A percentile compares a stretch with the other conserved stretches of the same genome.
Conservation (phyloP, 257 asterid species). For the Nicotiana tomentosiformis region DNA sequence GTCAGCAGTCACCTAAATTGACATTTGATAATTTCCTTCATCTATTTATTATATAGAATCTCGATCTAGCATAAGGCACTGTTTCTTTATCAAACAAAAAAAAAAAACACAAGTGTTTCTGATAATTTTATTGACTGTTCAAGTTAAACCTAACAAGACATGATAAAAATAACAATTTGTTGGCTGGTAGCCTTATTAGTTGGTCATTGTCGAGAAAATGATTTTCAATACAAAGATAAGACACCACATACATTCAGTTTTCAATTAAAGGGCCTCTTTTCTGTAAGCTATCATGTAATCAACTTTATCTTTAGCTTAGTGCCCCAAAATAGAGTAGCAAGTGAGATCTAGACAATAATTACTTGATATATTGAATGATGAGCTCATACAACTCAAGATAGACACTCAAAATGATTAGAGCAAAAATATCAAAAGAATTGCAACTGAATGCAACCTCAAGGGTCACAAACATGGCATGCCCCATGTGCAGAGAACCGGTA, state of each 20-base stretch:
- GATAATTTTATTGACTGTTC: not conserved
- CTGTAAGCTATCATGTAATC: not conserved
- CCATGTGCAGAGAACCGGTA: conserved; percentile 99
- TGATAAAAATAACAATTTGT: not conserved
- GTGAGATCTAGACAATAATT: not conserved
- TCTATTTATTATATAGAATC: not conserved
- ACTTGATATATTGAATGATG: not conserved
- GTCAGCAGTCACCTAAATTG: not conserved
- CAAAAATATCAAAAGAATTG: not conserved
- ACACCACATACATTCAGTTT: not conserved
- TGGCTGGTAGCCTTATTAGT: not conserved
- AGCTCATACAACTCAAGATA: not conserved
- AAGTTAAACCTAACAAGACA: not conserved
- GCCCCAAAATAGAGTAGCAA: not conserved
- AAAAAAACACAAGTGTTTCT: not conserved
- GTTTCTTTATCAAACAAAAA: not conserved
- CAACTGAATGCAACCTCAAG: conserved; percentile 62
- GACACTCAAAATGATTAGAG: not conserved
- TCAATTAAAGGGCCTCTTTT: not conserved
- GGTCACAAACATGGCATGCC: conserved; percentile 99
- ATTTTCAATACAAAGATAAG: not conserved
- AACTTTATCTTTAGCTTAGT: not conserved
- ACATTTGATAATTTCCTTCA: not conserved
- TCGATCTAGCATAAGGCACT: not conserved
- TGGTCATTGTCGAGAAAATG: not conserved